Conservation (phyloP, 345 rosid species). For the Bruguiera parviflora region DNA sequence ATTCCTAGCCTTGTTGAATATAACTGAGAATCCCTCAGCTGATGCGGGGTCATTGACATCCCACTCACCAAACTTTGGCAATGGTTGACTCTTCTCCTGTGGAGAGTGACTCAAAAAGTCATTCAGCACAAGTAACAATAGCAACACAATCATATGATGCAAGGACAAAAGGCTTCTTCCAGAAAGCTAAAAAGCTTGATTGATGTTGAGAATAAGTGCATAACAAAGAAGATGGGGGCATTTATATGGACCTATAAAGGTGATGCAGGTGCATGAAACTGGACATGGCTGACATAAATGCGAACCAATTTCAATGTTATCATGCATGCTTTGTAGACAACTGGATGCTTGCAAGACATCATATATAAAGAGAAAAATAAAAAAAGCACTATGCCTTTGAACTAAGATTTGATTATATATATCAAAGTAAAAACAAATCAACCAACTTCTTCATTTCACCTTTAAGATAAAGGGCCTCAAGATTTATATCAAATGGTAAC, state of each 20-base stretch:
- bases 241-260: too few species aligned
- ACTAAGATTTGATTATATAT: too few species aligned
- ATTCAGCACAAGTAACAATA: not conserved
- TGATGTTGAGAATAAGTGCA: too few species aligned
- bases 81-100: constrained; percentile 26
- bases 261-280: too few species aligned
- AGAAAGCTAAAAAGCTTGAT: too few species aligned
- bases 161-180: not conserved
- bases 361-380: too few species aligned
- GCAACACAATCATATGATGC: not conserved
- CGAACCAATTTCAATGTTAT: not conserved
- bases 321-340: too few species aligned
- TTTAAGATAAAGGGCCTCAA: not conserved
- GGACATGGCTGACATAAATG: not conserved
- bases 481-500: not conserved
- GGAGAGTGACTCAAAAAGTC: not conserved
- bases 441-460: not conserved
- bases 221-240: too few species aligned
- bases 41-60: constrained; percentile 33
- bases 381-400: too few species aligned
- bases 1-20: constrained; percentile 32
- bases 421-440: not conserved
- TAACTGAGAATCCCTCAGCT: constrained; percentile 31
- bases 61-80: constrained; percentile 39
- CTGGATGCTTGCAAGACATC: too few species aligned